Conservation (phyloP, 345 rosid genomes). For the Euclidium syriacum region DNA sequence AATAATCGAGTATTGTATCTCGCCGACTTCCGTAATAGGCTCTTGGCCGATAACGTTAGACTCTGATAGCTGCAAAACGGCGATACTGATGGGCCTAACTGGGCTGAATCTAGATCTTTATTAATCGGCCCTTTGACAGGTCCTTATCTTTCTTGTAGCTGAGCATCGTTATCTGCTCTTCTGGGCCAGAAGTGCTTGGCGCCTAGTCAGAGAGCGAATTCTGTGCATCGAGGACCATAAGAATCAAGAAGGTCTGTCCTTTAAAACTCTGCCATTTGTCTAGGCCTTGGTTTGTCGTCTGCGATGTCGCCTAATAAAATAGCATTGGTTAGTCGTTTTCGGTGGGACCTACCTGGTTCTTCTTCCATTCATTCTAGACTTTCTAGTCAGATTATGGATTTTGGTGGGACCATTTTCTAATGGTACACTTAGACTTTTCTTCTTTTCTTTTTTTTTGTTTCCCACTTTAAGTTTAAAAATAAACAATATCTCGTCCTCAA, state of each 20-base stretch:
- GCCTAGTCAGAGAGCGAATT: constrained; percentile 3
- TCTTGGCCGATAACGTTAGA: too few relatives aligned
- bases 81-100: too few relatives aligned
- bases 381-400: constrained; percentile 28
- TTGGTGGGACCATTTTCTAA: constrained; percentile 10
- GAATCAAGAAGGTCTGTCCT: constrained; percentile 13
- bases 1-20: too few relatives aligned
- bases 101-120: background rate
- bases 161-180: constrained; percentile 4
- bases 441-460: background rate
- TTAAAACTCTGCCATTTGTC: constrained; percentile 2
- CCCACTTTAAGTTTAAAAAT: background rate
- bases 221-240: constrained; percentile 15
- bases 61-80: too few relatives aligned
- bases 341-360: constrained; percentile 7
- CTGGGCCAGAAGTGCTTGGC: constrained; percentile 11
- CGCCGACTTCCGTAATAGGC: too few relatives aligned
- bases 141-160: background rate
- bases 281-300: constrained; percentile 7
- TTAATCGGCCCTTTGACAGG: background rate
- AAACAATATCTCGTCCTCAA: background rate
- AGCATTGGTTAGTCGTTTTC: constrained; percentile 25
- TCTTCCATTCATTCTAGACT: constrained; percentile 26
- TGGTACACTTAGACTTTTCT: constrained; percentile 1
- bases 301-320: constrained; percentile 9